Evolutionary conservation across 768 basidiomycete genomes (phyloP), one percentile per base, ranked within the genome.

Genomic region (Sporobolomyces phaffii): DNA sequence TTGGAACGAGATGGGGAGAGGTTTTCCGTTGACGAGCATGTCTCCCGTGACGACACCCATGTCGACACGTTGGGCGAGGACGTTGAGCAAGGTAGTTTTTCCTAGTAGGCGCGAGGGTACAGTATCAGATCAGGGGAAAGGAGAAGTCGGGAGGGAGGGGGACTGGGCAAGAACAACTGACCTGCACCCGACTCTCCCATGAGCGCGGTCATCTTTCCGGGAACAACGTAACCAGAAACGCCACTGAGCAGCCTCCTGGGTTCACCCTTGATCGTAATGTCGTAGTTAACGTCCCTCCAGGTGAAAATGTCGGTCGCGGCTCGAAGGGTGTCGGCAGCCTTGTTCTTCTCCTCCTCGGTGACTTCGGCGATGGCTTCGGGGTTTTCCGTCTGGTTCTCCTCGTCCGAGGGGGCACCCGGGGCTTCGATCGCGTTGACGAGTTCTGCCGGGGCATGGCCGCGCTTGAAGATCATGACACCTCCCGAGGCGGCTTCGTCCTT

Each of bases 151-250:
- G n/a, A n/a, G n/a, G n/a, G n/a, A n/a, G n/a, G n/a, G n/a, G n/a
- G n/a, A n/a, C n/a, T n/a, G n/a, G n/a, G n/a, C n/a, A 20, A 29
- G 7, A 38, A 48, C 26, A 15, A 34, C 47, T 36, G 22, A 58
- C 56, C 80, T 24, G 80, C 80, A 65, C 81, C 81, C 13, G 77
- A 78, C 26, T 78, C 80, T 58, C 81, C 81, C 80, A 81, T 80
- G 14, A 81, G 76, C 0, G 81, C 81, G 64, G 61, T 78, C 73
- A 64, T 75, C 36, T 53, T 54, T 34, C 72, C 72, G 24, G 75
- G 75, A 47, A 52, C 73, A 65, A 79, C 78, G 77, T 45, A 79
- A 9, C 75, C 73, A 1, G 71, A 26, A 49, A 74, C 68, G 51
- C 70, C 56, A 49, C 69, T 28, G 51, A 75, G 68, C 17, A 76